Percentiles rank a stretch among this genome's conserved stretches.
Conservation (phyloP, 2,329 filamentous ascomycete genomes). For the Fusarium sp. region DNA sequence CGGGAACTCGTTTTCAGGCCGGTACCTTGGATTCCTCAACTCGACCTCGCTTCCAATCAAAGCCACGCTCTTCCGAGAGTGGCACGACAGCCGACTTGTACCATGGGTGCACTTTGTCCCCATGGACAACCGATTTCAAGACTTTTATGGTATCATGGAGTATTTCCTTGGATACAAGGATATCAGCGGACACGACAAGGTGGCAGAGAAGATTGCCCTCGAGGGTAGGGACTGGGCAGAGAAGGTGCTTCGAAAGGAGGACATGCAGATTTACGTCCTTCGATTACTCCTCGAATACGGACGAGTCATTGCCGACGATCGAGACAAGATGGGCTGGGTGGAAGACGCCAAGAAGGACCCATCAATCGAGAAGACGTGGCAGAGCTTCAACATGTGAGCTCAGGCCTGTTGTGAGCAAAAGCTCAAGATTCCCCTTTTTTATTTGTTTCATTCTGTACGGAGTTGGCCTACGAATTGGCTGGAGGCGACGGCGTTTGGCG, state of each 20-base stretch:
- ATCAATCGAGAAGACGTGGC: constrained; percentile 48
- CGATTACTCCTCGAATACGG: constrained; percentile 74
- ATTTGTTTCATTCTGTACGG: constrained; percentile 17
- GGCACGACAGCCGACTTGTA: constrained; percentile 80
- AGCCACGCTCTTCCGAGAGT: constrained; percentile 81
- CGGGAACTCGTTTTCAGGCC: constrained; percentile 77
- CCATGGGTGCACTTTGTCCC: constrained; percentile 87
- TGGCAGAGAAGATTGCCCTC: constrained; percentile 73
- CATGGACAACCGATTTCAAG: constrained; percentile 79
- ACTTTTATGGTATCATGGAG: constrained; percentile 79
- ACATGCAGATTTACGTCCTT: constrained; percentile 79
- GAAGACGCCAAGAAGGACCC: constrained; percentile 58
- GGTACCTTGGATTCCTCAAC: constrained; percentile 76
- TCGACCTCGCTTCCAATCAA: constrained; percentile 81
- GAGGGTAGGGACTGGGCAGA: constrained; percentile 77
- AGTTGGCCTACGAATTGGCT: constrained; percentile 34
- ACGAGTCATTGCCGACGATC: constrained; percentile 63
- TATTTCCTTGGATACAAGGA: constrained; percentile 76
- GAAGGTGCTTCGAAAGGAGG: constrained; percentile 74
- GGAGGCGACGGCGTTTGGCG: constrained; percentile 39
- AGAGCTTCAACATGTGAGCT: constrained; percentile 38
- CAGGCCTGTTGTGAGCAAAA: too few relatives aligned
- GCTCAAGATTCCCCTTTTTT: not conserved
- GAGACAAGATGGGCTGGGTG: constrained; percentile 68
- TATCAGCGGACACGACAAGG: constrained; percentile 63